Evolutionary conservation across 768 basidiomycete species (phyloP), one percentile per base, ranked within the genome.

Genomic region (Dacryopinax primogenitus): DNA sequence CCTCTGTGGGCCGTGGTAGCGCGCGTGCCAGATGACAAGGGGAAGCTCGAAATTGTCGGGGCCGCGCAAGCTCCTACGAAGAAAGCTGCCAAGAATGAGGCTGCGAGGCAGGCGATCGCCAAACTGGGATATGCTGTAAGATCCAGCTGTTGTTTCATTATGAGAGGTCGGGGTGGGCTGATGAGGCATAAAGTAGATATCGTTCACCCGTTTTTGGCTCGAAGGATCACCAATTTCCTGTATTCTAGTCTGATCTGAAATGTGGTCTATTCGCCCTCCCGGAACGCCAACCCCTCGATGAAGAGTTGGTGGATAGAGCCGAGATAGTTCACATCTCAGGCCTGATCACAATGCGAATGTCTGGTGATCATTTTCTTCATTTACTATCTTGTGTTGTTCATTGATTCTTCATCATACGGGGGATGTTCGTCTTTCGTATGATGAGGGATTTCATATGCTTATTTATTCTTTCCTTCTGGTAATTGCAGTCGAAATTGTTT

Each of bases 1-100:
- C 51, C 51, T 23, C 51, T 58, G 11, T 58, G 51, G 51, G 30
- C 51, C 26, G 51, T 58, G 15, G 51, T 28, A 21, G 51, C 51
- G 26, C 32, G 26, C 4, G 9, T 58, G 26, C 12, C 26, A 30
- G 32, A 58, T 30, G 51, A 58, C 32, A 21, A 11, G 4, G 51
- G 51, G 4, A 3, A 4, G 30, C 26, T 28, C 9, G 51, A 58
- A 30, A 15, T 11, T 32, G 51, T 58, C 30, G 51, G 51, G 4
- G 11, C 26, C 12, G 51, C 51, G 30, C 64, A 67, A 44, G 63
- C 34, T 0, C 32, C 44, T 18, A 23, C 35, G 36, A 44, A 44
- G 32, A 51, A 64, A 67, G 51, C 51, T 6, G 41, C 21, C 6
- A 44, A 61, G 58, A 64, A 66, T 18, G 62, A 62, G 1, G 64